phyloP scores from a whole-genome alignment of 2,329 filamentous ascomycete genomes.

The Colletotrichum destructivum region DNA sequence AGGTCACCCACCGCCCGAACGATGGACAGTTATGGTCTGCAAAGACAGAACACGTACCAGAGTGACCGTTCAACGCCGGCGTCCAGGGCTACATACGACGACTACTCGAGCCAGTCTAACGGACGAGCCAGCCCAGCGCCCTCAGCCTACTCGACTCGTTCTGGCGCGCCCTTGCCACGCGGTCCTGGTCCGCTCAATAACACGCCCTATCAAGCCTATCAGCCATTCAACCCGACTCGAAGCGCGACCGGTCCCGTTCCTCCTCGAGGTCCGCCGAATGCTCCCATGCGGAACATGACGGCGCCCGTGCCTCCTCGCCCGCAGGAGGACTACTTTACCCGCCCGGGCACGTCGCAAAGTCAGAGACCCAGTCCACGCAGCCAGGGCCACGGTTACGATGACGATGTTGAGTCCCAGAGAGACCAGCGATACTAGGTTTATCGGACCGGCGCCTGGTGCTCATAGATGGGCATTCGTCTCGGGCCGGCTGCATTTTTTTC shows the following conservation, averaged over 20 bases:
- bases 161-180: conserved; percentile 43
- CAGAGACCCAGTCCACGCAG: conserved; percentile 43
- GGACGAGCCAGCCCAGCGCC: conserved; percentile 54
- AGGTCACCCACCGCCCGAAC: conserved; percentile 52
- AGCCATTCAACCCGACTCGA: conserved; percentile 51
- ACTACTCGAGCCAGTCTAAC: conserved; percentile 46
- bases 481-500: conserved; percentile 21
- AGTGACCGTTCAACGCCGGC: conserved; percentile 24
- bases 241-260: conserved; percentile 58
- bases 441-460: not conserved
- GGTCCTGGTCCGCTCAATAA: conserved; percentile 45
- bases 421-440: conserved; percentile 48
- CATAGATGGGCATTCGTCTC: conserved; percentile 21
- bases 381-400: conserved; percentile 55
- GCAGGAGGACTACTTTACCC: conserved; percentile 49
- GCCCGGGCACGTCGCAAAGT: conserved; percentile 48
- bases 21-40: conserved; percentile 49
- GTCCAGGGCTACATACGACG: conserved; percentile 38
- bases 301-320: conserved; percentile 53
- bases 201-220: conserved; percentile 42
- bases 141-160: conserved; percentile 47
- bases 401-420: conserved; percentile 52
- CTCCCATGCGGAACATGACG: conserved; percentile 63
- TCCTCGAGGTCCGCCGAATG: conserved; percentile 52
- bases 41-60: conserved; percentile 34